Evolutionary conservation across 495 filamentous ascomycete genomes (phyloP).

Genomic region (Neurospora africana): DNA sequence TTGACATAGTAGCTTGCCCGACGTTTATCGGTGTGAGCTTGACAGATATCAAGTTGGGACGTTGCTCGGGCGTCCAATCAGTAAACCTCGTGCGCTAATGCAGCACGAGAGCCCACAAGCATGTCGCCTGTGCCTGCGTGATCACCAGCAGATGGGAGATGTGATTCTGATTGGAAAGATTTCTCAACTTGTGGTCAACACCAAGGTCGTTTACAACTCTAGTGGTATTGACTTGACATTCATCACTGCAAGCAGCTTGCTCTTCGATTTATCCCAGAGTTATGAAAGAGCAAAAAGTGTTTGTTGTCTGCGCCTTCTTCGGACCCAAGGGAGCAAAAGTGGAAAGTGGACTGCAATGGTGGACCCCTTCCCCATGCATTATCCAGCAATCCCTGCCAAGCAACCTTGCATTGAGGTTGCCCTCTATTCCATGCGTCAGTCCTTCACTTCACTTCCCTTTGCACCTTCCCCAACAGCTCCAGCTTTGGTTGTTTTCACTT

Average conservation of each 20-base stretch:
- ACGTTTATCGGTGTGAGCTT: neutral
- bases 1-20: neutral
- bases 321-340: neutral
- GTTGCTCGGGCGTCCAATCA: neutral
- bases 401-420: neutral
- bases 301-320: neutral
- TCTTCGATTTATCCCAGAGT: neutral
- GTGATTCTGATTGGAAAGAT: neutral
- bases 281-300: neutral
- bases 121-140: neutral
- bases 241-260: neutral
- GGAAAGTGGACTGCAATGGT: neutral
- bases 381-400: neutral
- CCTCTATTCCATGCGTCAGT: neutral
- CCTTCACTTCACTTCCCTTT: neutral
- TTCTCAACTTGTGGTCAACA: neutral
- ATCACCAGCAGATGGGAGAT: neutral
- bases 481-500: neutral
- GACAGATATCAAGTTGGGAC: neutral
- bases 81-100: neutral
- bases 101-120: neutral
- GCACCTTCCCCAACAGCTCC: neutral
- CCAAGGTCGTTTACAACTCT: neutral
- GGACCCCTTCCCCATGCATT: neutral
- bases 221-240: neutral